Evolutionary conservation across 225 moss, liverwort and hornwort species (phyloP).

Genomic region (Antitrichia curtipendula): DNA sequence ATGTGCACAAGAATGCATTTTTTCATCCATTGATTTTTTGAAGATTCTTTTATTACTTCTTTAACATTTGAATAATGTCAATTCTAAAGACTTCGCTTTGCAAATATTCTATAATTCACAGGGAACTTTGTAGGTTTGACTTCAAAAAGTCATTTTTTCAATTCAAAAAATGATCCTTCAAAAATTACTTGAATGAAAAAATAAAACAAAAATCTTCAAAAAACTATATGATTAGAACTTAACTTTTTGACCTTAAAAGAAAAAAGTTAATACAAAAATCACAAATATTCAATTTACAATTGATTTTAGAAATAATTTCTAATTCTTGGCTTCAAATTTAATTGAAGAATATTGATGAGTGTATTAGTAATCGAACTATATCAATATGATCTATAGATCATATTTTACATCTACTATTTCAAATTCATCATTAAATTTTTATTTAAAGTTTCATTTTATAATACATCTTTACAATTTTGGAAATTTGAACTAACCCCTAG

Average conservation of each 20-base stretch:
- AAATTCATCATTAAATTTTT: neutral
- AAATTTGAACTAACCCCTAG: neutral
- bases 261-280: no score
- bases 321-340: no score
- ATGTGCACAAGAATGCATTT: no score
- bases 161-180: no score
- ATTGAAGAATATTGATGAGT: neutral
- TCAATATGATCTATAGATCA: no score
- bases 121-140: neutral
- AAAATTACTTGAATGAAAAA: neutral
- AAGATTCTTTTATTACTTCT: neutral
- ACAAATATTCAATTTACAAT: no score
- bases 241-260: neutral
- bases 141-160: neutral
- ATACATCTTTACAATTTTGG: neutral
- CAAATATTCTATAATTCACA: no score
- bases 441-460: neutral
- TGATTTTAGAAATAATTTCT: no score
- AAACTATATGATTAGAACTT: no score
- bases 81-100: neutral
- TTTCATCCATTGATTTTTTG: no score
- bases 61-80: no score
- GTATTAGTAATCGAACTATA: fast-evolving
- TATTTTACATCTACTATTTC: neutral
- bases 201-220: no score